phyloP scores from a whole-genome alignment of 768 basidiomycete genomes.

The Leccinellum luteum region DNA sequence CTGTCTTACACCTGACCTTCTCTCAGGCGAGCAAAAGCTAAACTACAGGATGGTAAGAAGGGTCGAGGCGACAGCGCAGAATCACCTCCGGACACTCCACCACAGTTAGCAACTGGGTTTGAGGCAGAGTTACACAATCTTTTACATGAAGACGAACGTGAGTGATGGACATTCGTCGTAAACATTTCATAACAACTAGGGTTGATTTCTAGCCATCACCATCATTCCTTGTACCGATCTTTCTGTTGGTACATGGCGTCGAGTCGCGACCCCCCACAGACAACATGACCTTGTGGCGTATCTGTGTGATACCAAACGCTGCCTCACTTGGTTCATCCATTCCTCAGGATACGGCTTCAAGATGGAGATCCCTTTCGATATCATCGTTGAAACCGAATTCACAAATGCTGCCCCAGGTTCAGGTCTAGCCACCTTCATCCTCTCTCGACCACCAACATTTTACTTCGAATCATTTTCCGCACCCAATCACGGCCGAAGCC shows the following conservation, averaged over 20 bases:
- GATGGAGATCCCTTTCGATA: constrained; percentile 77
- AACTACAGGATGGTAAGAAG: constrained; percentile 62
- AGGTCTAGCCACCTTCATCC: constrained; percentile 59
- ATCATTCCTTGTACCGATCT: constrained; percentile 76
- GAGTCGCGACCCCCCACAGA: constrained; percentile 53
- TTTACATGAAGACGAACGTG: constrained; percentile 78
- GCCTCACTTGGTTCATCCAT: constrained; percentile 77
- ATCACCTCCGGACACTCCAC: constrained; percentile 47
- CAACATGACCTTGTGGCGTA: constrained; percentile 75
- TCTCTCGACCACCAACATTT: constrained; percentile 67
- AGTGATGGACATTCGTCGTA: constrained; percentile 28
- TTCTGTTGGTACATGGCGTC: constrained; percentile 75
- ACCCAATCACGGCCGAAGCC: constrained; percentile 29
- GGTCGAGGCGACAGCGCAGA: constrained; percentile 33
- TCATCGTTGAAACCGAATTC: constrained; percentile 58
- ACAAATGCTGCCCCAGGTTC: constrained; percentile 50
- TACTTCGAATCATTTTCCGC: constrained; percentile 52
- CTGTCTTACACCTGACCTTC: neutral
- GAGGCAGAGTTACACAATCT: constrained; percentile 60
- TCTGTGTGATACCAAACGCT: constrained; percentile 62
- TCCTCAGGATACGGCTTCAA: constrained; percentile 75
- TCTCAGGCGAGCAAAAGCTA: constrained; percentile 77
- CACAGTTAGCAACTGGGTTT: constrained; percentile 48
- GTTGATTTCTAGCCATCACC: constrained; percentile 52
- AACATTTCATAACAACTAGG: neutral